Percentiles rank a stretch among this genome's conserved stretches.
Conservation (phyloP, 2,329 filamentous ascomycete species). For the Chrysosporium queenslandicum region DNA sequence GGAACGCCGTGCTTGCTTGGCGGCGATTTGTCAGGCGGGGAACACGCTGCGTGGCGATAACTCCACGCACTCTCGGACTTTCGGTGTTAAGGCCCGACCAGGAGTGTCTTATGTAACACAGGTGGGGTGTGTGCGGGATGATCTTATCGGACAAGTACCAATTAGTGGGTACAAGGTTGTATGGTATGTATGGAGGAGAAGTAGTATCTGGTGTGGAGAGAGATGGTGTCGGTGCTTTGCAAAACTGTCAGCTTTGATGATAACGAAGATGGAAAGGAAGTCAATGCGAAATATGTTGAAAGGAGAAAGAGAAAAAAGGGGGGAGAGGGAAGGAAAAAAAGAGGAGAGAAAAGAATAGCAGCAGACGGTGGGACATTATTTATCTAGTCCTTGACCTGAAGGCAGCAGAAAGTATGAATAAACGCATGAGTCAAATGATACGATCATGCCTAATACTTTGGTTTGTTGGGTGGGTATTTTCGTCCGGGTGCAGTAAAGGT, state of each 20-base stretch:
- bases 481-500: neutral
- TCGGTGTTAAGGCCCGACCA: neutral
- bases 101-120: neutral
- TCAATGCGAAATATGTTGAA: too few species aligned
- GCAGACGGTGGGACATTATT: neutral
- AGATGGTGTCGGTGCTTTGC: too few species aligned
- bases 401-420: neutral
- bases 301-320: neutral
- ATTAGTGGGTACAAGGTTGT: too few species aligned
- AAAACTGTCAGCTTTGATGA: too few species aligned
- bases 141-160: too few species aligned
- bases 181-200: too few species aligned
- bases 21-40: constrained; percentile 11
- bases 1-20: constrained; percentile 16
- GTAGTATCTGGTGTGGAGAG: too few species aligned
- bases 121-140: too few species aligned
- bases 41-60: constrained; percentile 2
- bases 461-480: neutral
- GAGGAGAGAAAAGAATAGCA: neutral
- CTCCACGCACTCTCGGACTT: neutral
- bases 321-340: neutral
- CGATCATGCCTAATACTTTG: constrained; percentile 8
- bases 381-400: neutral
- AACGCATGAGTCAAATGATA: constrained; percentile 11
- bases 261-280: too few species aligned